These are phyloP conservation scores for Penicillium ochrochloron DNA, from an alignment of 495 filamentous ascomycete species.

Conservation along the genomic window DNA sequence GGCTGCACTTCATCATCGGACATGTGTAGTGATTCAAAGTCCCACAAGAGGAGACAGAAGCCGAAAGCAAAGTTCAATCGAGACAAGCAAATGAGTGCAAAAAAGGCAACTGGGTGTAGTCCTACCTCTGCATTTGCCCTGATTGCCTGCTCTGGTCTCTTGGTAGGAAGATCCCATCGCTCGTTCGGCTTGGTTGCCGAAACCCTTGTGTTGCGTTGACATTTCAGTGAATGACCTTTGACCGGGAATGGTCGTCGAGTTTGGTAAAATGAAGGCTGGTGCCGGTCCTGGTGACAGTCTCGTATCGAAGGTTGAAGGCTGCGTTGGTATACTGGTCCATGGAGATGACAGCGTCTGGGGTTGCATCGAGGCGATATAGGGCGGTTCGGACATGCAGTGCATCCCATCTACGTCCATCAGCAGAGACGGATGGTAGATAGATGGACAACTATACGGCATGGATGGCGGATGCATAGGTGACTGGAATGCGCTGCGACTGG, in stretches of 20 bases:
- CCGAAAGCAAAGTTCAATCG: neutral
- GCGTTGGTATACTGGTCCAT: conserved; percentile 2
- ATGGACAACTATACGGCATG: neutral
- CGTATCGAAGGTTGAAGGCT: neutral
- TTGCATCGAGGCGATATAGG: conserved; percentile 1
- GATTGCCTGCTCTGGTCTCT: neutral
- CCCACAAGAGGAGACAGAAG: neutral
- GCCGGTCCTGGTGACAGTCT: neutral
- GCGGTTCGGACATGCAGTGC: neutral
- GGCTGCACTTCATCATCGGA: neutral
- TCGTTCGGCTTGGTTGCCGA: neutral
- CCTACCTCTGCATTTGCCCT: neutral
- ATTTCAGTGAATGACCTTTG: neutral
- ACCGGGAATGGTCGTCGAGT: neutral
- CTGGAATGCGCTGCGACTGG: neutral
- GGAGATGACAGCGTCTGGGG: neutral
- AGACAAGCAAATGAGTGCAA: neutral
- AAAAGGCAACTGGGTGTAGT: neutral
- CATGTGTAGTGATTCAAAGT: neutral
- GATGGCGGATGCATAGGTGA: neutral
- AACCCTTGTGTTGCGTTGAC: neutral
- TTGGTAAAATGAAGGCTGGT: neutral
- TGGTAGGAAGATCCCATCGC: neutral
- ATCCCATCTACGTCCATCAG: neutral
- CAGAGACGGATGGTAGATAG: neutral